A percentile compares a stretch with the other conserved stretches of the same genome.
Evolutionary conservation across 169 alveolate species (phyloP).

Genomic region (Plasmodium cynomolgi): DNA sequence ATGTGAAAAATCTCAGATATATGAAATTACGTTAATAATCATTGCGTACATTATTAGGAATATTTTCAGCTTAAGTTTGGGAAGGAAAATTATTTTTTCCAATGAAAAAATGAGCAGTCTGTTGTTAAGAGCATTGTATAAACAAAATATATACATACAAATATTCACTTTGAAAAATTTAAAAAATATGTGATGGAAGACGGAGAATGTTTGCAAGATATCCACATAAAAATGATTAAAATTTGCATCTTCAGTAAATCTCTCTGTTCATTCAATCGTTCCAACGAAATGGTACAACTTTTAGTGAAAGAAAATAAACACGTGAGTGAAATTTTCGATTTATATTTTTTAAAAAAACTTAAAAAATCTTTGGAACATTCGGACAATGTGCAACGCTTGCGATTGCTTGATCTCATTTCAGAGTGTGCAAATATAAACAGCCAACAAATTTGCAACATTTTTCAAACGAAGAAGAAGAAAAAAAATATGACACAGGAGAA

Average conservation of each 20-base stretch:
- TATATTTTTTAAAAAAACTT: conserved; percentile 37
- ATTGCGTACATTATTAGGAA: conserved; percentile 54
- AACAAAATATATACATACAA: conserved; percentile 66
- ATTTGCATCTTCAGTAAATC: conserved; percentile 69
- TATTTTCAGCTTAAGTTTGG: conserved; percentile 49
- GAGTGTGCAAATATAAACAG: conserved; percentile 31
- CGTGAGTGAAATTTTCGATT: conserved; percentile 55
- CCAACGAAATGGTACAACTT: conserved; percentile 27
- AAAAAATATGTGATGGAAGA: conserved; percentile 64
- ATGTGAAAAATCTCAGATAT: conserved; percentile 26
- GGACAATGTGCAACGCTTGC: conserved; percentile 55
- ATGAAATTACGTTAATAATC: conserved; percentile 58
- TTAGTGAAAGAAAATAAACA: conserved; percentile 41
- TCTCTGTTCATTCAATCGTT: conserved; percentile 59
- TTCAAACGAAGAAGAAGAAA: not conserved
- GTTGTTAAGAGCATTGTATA: conserved; percentile 35
- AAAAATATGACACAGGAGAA: not conserved
- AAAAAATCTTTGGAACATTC: conserved; percentile 24
- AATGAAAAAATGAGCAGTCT: conserved; percentile 24
- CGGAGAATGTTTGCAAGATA: conserved; percentile 22
- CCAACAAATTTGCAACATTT: conserved; percentile 16
- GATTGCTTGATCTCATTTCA: conserved; percentile 38
- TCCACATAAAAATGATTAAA: conserved; percentile 70
- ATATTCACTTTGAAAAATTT: conserved; percentile 66
- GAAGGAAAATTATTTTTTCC: conserved; percentile 64